Evolutionary conservation across 208 protist genomes (phyloP).

Genomic region (Tritrichomonas musculus): DNA sequence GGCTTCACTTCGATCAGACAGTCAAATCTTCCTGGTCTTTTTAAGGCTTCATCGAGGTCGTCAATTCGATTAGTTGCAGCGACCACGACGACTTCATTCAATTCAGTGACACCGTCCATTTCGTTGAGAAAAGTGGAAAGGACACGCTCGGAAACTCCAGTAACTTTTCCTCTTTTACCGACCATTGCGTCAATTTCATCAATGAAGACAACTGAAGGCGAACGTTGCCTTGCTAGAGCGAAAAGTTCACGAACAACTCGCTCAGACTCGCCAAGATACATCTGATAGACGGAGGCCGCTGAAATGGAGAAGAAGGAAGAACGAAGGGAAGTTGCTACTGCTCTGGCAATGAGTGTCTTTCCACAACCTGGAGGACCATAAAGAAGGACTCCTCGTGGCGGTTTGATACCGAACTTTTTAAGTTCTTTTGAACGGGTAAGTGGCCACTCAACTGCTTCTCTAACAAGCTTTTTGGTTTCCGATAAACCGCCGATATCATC

Average conservation of each 20-base stretch:
- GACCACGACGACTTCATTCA: background rate
- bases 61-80: constrained; percentile 36
- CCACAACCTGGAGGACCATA: constrained; percentile 94
- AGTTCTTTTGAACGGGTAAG: constrained; percentile 92
- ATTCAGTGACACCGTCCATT: constrained; percentile 30
- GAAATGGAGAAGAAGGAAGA: constrained; percentile 98
- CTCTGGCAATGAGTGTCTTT: constrained; percentile 96
- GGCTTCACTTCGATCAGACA: background rate
- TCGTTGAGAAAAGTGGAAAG: constrained; percentile 37
- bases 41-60: constrained; percentile 39
- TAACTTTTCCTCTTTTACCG: constrained; percentile 16
- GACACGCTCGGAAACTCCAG: background rate
- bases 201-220: constrained; percentile 38
- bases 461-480: background rate
- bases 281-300: constrained; percentile 22
- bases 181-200: constrained; percentile 41
- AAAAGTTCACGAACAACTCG: constrained; percentile 25
- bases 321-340: constrained; percentile 96
- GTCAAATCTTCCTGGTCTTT: constrained; percentile 39
- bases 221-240: background rate
- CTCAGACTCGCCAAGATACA: constrained; percentile 41
- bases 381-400: constrained; percentile 73
- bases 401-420: constrained; percentile 94
- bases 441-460: constrained; percentile 77
- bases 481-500: constrained; percentile 21